Evolutionary conservation across 306 rosid genomes (phyloP).

Genomic region (Medicago arabica): DNA sequence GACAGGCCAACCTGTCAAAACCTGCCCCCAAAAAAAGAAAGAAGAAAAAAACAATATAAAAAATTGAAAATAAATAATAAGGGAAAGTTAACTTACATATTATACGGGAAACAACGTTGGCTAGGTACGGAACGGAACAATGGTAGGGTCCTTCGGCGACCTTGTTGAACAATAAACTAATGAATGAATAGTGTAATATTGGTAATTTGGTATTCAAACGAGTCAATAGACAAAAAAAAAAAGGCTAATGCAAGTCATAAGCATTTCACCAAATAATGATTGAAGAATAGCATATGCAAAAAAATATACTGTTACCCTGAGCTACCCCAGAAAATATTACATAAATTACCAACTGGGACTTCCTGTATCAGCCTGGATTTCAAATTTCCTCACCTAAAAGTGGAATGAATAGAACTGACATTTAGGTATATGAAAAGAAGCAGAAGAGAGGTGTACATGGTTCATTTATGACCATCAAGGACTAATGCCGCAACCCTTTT

Average conservation of each 20-base stretch:
- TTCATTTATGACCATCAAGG: conserved; percentile 58
- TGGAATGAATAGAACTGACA: conserved; percentile 37
- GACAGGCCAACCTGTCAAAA: no score
- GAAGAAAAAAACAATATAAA: no score
- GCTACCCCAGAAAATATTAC: conserved; percentile 25
- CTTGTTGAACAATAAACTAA: conserved; percentile 29
- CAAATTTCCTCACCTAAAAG: conserved; percentile 45
- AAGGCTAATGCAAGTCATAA: conserved; percentile 11
- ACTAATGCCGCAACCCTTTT: conserved; percentile 68
- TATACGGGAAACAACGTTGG: not conserved
- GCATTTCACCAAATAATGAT: conserved; percentile 18
- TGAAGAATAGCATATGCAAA: conserved; percentile 34
- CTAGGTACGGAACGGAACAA: not conserved
- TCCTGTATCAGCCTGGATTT: conserved; percentile 24
- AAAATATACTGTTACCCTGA: conserved; percentile 32
- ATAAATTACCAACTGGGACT: conserved; percentile 37
- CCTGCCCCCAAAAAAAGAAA: no score
- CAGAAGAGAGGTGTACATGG: conserved; percentile 18
- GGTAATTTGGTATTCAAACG: conserved; percentile 6
- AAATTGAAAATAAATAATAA: not conserved
- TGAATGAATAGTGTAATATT: conserved; percentile 29
- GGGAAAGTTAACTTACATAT: not conserved
- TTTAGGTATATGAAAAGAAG: conserved; percentile 27
- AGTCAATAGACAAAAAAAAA: not conserved
- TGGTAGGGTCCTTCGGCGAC: not conserved